Conservation (phyloP, 1,284 basidiomycete species). For the Trichosporon asahii region DNA sequence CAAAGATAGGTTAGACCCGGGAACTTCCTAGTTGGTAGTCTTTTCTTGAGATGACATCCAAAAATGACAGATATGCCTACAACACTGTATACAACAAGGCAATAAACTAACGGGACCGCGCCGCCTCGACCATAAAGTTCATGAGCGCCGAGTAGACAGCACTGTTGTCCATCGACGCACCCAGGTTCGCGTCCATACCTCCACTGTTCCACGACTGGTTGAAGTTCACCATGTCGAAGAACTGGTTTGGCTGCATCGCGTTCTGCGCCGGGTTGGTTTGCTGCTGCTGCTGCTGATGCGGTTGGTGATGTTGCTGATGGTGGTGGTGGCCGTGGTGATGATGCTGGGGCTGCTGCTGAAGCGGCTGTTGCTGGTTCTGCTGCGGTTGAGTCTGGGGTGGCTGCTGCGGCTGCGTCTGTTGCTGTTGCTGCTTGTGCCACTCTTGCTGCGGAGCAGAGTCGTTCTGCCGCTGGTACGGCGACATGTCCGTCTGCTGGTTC, state of each 20-base stretch:
- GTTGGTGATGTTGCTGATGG: neutral
- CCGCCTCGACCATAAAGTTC: conserved; percentile 32
- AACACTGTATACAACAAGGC: neutral
- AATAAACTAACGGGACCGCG: conserved; percentile 13
- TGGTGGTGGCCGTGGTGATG: neutral
- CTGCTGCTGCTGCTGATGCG: conserved; percentile 6
- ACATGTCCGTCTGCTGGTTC: neutral
- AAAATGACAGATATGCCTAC: neutral
- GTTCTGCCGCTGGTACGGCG: neutral
- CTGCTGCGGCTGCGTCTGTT: neutral
- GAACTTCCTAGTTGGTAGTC: neutral
- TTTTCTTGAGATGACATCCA: conserved; percentile 3
- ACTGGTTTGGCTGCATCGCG: neutral
- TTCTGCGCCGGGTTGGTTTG: neutral
- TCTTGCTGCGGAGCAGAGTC: neutral
- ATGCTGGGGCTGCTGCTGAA: neutral
- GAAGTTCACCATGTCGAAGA: conserved; percentile 9
- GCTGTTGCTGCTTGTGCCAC: neutral
- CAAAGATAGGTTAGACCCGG: neutral
- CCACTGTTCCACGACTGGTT: neutral
- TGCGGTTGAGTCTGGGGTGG: neutral
- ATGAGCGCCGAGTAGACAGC: conserved; percentile 32
- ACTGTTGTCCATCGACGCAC: neutral
- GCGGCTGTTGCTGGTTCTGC: neutral
- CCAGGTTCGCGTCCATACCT: neutral